These are phyloP conservation scores for Apophysomyces trapeziformis DNA, from an alignment of 371 early-diverging fungal species.

Conservation along the genomic window DNA sequence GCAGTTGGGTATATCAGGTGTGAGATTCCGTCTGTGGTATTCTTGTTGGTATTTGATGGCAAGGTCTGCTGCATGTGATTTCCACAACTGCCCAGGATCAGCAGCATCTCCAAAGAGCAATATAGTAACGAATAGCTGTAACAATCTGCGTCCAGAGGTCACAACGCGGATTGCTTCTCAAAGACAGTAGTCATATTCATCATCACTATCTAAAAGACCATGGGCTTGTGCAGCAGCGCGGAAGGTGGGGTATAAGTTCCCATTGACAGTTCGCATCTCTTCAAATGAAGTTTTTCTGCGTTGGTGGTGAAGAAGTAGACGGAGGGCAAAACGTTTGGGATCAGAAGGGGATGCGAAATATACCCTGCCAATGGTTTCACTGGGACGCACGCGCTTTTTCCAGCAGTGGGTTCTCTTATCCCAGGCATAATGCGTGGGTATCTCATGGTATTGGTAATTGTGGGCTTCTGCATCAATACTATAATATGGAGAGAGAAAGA, in stretches of 20 bases:
- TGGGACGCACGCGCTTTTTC: no score
- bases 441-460: background rate
- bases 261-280: conserved; percentile 12
- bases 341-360: conserved; percentile 2
- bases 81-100: conserved; percentile 14
- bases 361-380: background rate
- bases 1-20: conserved; percentile 5
- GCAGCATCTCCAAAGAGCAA: conserved; percentile 7
- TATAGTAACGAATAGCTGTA: conserved; percentile 6
- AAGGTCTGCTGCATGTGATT: background rate
- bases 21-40: background rate
- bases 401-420: background rate
- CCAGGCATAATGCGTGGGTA: background rate
- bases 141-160: conserved; percentile 6
- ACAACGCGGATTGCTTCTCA: conserved; percentile 3
- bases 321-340: background rate
- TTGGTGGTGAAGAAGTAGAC: conserved; percentile 13
- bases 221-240: conserved; percentile 6
- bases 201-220: conserved; percentile 8
- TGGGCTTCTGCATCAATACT: background rate
- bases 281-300: conserved; percentile 12
- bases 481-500: background rate
- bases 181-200: conserved; percentile 11
- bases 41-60: conserved; percentile 10
- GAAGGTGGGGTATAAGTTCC: conserved; percentile 3